Base-by-base conservation (phyloP, 352 stramenopile genomes). In the Globisporangium carolinianum region DNA sequence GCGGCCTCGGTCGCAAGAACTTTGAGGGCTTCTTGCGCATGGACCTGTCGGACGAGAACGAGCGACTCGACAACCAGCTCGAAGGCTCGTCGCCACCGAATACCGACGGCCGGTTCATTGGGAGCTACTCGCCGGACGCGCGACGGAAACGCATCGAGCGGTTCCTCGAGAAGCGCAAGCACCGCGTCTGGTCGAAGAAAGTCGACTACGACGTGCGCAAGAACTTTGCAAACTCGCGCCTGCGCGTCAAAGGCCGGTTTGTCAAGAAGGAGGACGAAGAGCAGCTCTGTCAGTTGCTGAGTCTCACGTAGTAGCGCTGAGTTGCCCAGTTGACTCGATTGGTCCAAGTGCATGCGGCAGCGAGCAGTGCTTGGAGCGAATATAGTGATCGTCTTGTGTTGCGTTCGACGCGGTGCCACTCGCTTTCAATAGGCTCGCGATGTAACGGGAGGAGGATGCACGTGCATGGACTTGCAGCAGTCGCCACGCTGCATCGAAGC, bases 201-300 rank as follows among this genome's bases (percentile, higher is more conserved):
- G 95, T 99, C 8, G 97, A 98, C 74, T 99, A 99, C 68, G 95
- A 98, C 66, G 95, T 99, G 24, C 80, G 97, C 51, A 99, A 99
- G 77, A 98, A 98, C 68, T 98, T 99, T 83, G 97, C 97, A 48
- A 97, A 99, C 78, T 98, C 91, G 73, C 79, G 97, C 51, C 73
- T 99, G 66, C 83, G 97, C 51, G 96, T 99, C 10, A 99, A 99
- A 69, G 94, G 97, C 49, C 87, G 96, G 48, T 99, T 99, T 73
- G 96, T 99, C 36, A 99, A 98, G 76, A 99, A 99, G 65, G 96
- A 99, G 68, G 96, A 99, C 70, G 89, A 97, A 64, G 79, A 97
- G 68, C 64, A 97, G 59, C 69, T 97, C 47, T 90, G 88, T 56
- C 71, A 89, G 58, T 66, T 90, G 53, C 56, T 94, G 65, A 90